Evolutionary conservation across 768 basidiomycete species (phyloP).

Genomic region (Boletus subparvulus): DNA sequence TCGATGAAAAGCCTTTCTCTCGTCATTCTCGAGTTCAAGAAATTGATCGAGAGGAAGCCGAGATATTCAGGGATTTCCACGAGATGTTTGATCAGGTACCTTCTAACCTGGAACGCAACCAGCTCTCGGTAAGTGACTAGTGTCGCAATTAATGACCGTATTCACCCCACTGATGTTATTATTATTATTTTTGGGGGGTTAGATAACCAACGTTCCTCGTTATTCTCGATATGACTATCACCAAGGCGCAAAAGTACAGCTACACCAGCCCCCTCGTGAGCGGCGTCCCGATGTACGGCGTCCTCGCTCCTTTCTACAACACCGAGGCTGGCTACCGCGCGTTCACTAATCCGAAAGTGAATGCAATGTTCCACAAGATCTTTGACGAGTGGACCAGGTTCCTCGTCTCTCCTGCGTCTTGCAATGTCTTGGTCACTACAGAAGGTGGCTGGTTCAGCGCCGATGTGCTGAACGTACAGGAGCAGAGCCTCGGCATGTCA

Average conservation of each 20-base stretch:
- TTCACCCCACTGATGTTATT: too few species aligned
- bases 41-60: conserved; percentile 20
- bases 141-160: background rate
- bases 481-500: conserved; percentile 5
- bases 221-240: conserved; percentile 11
- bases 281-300: conserved; percentile 20
- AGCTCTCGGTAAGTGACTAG: conserved; percentile 6
- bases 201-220: conserved; percentile 5
- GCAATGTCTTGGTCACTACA: conserved; percentile 38
- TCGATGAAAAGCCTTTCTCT: conserved; percentile 9
- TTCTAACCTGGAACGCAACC: background rate
- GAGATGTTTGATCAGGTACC: conserved; percentile 23
- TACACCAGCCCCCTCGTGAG: conserved; percentile 18
- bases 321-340: conserved; percentile 21
- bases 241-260: conserved; percentile 9
- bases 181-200: background rate
- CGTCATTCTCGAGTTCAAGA: conserved; percentile 23
- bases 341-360: conserved; percentile 40
- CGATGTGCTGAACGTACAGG: conserved; percentile 25
- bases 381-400: conserved; percentile 50
- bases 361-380: conserved; percentile 45
- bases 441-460: conserved; percentile 51
- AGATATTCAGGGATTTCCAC: conserved; percentile 23
- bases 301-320: conserved; percentile 22
- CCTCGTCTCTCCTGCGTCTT: conserved; percentile 45